Base-by-base conservation (phyloP, 2,329 filamentous ascomycete genomes). In the Phialophora expanda region DNA sequence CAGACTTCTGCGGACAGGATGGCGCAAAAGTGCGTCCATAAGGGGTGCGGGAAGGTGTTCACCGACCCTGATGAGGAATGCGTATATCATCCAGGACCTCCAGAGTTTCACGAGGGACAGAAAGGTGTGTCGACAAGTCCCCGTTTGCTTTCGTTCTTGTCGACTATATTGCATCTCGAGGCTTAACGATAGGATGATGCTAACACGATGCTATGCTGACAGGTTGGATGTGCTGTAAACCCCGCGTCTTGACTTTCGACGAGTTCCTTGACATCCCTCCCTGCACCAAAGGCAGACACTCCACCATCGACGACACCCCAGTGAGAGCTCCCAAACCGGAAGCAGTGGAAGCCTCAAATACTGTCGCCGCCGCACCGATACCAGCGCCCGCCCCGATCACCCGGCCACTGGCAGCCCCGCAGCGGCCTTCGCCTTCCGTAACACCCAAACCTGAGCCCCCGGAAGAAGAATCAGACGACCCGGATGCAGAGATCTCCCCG, bases 151-250 rank as follows among this genome's bases (percentile, higher is more conserved):
- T 34, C 17, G 48, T 22, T 22, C 48, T 51, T 26, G 5, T 14
- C 2, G 9, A 38, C 32, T 2, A n/a, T 44, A 26, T 14, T 30
- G 22, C n/a, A 11, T 32, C 20, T 58, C n/a, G 14, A 30, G 28
- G 24, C 9, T 46, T 34, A 11, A 41, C 4, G 4, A 11, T n/a
- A 7, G 28, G 14, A 8, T 54, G 14, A 53, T 32, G 28, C 17
- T 17, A 53, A 62, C 51, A 32, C 12, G 12, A 22, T 17, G 32
- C 51, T 30, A 34, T n/a, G 60, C 4, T 44, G 32, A 58, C 74
- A 97, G 94, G 95, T 76, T 98, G 95, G 94, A 96, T 96, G 83
- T 99, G 95, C 84, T 99, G 95, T 86, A 98, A 97, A 81, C 90
- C 93, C 64, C 90, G 95, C 75, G 93, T 98, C 74, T 84, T 99